Base-by-base conservation (phyloP, 306 rosid species). In the Ormosia emarginata region DNA sequence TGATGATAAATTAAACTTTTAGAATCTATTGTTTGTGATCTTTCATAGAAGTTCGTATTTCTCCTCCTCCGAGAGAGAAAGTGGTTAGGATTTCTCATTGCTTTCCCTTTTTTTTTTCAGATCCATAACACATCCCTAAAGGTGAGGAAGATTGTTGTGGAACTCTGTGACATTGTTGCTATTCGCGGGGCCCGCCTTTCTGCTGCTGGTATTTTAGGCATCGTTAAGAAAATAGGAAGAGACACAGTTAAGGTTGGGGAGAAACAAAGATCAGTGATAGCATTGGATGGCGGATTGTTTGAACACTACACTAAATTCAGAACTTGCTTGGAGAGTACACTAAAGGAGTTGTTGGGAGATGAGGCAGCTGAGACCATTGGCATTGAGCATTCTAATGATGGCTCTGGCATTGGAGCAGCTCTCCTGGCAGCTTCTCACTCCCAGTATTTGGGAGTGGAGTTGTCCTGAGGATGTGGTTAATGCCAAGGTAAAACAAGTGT, bases 341-440 rank as follows among this genome's bases (percentile, higher is more conserved):
- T 96, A 43, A 85, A 89, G 66, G 99, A 93, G 79, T 86, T 96
- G 87, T 66, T 96, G 72, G 99, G 99, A 65, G 97, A 83, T 17
- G 88, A 91, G 56, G 91, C 79, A 11, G 90, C 97, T 2, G 85
- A 86, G 41, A 84, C 81, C 82, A 49, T 93, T 74, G 86, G 85
- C 5, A 24, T 92, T 39, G 91, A 90, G 87, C 98, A 84, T 59
- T 91, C 92, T 39, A 93, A 85, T 2, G 99, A 96, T 47, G 99
- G 99, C 57, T 96, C 99, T 0, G 99, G 99, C 71, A 87, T 94
- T 44, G 99, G 99, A 71, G 99, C 99, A 24, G 92, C 97, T 46
- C 94, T 96, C 63, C 85, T 96, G 15, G 97, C 99, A n/a, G 98
- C 99, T 36, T 93, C 99, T 83, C 89, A 93, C 74, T 96, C 99